Conservation (phyloP, 306 rosid species). For the Cucumis hystrix region DNA sequence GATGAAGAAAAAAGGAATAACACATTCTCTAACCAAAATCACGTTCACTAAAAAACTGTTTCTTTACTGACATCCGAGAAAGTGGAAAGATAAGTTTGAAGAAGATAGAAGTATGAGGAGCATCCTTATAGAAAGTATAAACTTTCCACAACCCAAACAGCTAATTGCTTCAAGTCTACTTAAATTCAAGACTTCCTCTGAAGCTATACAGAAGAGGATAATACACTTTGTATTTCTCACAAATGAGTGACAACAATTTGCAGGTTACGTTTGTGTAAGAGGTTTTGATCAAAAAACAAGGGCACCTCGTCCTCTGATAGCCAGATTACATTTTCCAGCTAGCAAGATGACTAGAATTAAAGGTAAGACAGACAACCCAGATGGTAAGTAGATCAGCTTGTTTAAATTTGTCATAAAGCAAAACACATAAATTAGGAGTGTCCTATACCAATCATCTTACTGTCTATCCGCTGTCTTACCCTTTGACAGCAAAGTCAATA, state of each 20-base stretch:
- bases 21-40: background rate
- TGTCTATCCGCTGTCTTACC: background rate
- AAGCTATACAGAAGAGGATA: background rate
- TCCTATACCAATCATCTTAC: background rate
- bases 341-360: constrained; percentile 46
- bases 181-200: background rate
- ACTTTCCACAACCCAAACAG: background rate
- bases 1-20: background rate
- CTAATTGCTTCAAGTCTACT: background rate
- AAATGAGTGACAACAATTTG: constrained; percentile 3
- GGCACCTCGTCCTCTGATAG: constrained; percentile 70
- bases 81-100: background rate
- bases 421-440: background rate
- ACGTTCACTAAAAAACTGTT: background rate
- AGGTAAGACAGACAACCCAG: constrained; percentile 7
- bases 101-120: background rate
- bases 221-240: background rate
- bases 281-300: constrained; percentile 58
- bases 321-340: constrained; percentile 72
- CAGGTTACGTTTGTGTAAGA: constrained; percentile 83
- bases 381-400: constrained; percentile 12
- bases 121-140: background rate
- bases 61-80: too few species aligned
- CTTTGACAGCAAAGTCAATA: background rate
- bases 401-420: background rate